Evolutionary conservation across 129 eudicot species (phyloP).

Genomic region (Heracleum sosnowskyi): DNA sequence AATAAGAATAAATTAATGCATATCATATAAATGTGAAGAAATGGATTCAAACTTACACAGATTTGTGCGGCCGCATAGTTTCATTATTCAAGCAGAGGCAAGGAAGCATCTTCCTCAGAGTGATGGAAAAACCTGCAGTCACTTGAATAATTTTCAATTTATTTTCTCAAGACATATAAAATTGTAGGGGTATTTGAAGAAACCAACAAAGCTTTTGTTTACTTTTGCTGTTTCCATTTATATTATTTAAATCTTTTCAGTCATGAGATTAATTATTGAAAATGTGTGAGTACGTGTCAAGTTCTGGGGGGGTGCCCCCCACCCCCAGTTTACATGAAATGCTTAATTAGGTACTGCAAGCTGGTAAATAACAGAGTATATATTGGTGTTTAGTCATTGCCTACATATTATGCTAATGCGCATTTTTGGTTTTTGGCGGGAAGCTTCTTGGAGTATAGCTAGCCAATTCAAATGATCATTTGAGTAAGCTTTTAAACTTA

Average conservation of each 20-base stretch:
- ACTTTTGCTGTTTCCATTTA: not conserved
- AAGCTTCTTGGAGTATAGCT: no score
- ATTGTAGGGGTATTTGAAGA: no score
- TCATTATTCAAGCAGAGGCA: not conserved
- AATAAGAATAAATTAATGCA: no score
- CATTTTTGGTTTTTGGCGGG: no score
- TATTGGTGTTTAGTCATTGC: not conserved
- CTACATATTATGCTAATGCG: no score
- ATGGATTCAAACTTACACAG: not conserved
- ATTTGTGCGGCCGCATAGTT: not conserved
- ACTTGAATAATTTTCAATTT: not conserved
- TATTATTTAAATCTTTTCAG: not conserved
- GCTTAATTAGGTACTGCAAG: not conserved
- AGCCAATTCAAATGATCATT: no score
- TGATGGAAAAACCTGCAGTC: not conserved
- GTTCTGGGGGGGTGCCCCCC: not conserved
- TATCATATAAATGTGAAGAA: not conserved
- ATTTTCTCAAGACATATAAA: not conserved
- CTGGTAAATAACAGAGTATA: not conserved
- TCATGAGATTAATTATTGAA: no score
- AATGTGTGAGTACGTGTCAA: not conserved
- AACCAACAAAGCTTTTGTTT: not conserved
- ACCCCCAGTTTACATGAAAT: not conserved
- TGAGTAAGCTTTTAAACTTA: no score
- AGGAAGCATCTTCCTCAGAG: not conserved